phyloP scores from a whole-genome alignment of 805 yeast genomes.

The Clavispora vitiphila region DNA sequence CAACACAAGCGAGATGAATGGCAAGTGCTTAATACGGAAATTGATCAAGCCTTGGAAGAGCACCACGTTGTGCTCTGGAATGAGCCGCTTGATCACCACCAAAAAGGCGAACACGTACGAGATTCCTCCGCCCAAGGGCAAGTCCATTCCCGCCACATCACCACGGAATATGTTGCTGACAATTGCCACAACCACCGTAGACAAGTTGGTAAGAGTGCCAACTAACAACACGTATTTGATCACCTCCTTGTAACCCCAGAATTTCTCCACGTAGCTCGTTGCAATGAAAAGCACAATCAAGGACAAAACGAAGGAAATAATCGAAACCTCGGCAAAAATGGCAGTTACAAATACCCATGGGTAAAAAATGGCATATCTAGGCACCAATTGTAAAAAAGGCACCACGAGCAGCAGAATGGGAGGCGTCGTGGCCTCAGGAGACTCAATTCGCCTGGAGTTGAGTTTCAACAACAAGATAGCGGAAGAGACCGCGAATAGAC shows the following conservation, averaged over 20 bases:
- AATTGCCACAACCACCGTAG: conserved; percentile 42
- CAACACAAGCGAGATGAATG: conserved; percentile 39
- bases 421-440: background rate
- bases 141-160: conserved; percentile 33
- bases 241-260: conserved; percentile 50
- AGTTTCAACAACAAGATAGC: conserved; percentile 40
- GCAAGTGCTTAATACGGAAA: conserved; percentile 58
- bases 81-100: conserved; percentile 53
- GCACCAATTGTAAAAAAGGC: conserved; percentile 62
- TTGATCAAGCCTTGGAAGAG: conserved; percentile 41
- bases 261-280: conserved; percentile 44
- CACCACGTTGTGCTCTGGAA: conserved; percentile 52
- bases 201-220: conserved; percentile 52
- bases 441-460: conserved; percentile 11
- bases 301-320: conserved; percentile 42
- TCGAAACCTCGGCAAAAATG: conserved; percentile 56
- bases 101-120: conserved; percentile 49
- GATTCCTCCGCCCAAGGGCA: conserved; percentile 50
- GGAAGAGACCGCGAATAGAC: conserved; percentile 28
- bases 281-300: conserved; percentile 33
- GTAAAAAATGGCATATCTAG: conserved; percentile 46
- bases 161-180: conserved; percentile 30
- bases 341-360: conserved; percentile 66
- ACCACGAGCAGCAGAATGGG: conserved; percentile 36
- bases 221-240: conserved; percentile 47